These are phyloP conservation scores for Cenococcum geophilum DNA, from an alignment of 495 filamentous ascomycete species.

Conservation along the genomic window DNA sequence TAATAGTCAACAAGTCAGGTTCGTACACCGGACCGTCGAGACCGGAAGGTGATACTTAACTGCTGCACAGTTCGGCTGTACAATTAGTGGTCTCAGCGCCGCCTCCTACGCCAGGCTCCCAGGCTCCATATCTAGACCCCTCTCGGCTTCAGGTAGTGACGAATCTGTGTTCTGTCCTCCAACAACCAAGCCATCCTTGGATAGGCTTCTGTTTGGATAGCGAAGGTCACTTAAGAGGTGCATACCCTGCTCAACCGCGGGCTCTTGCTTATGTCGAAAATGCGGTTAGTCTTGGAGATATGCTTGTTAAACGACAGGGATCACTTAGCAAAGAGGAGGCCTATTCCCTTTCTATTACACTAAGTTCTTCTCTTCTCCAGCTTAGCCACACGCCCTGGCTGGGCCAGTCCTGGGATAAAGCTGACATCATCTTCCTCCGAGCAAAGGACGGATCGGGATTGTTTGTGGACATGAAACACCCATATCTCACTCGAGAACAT, in stretches of 20 bases:
- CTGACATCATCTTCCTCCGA: background rate
- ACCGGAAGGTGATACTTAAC: too few species aligned
- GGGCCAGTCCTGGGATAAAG: background rate
- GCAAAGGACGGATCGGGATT: background rate
- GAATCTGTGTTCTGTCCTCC: background rate
- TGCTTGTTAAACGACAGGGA: background rate
- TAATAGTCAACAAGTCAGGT: too few species aligned
- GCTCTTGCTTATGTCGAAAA: background rate
- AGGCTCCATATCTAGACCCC: too few species aligned
- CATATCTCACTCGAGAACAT: too few species aligned
- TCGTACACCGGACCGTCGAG: too few species aligned
- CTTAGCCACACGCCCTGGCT: slow-evolving; percentile 4
- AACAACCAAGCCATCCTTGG: background rate
- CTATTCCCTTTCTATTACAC: background rate
- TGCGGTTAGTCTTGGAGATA: background rate
- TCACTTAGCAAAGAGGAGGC: background rate
- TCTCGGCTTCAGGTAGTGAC: background rate
- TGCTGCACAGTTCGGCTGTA: background rate
- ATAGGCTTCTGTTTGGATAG: background rate
- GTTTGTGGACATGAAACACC: background rate
- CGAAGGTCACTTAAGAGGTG: background rate
- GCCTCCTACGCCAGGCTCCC: too few species aligned
- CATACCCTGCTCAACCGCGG: background rate
- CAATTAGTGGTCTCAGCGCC: too few species aligned
- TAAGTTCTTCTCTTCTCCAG: slow-evolving; percentile 6